phyloP scores from a whole-genome alignment of 352 stramenopile genomes.

The Globisporangium paddicum region DNA sequence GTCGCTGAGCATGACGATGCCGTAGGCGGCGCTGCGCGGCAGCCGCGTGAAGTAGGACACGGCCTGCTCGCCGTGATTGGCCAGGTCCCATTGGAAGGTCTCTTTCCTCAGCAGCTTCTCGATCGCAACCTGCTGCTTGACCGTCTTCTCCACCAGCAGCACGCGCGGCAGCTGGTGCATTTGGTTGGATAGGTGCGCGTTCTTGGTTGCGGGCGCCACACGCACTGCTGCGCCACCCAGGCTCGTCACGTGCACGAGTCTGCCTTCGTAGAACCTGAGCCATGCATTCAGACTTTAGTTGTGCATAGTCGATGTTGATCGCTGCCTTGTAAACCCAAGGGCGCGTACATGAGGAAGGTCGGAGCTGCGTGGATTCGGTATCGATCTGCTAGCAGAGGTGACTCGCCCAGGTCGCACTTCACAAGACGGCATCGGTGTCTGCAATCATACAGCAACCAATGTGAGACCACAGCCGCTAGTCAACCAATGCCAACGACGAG shows the following conservation, averaged over 20 bases:
- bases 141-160: conserved; percentile 47
- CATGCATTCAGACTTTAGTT: not conserved
- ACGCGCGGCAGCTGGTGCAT: conserved; percentile 59
- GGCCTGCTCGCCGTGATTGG: conserved; percentile 52
- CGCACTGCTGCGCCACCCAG: conserved; percentile 47
- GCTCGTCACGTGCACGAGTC: conserved; percentile 56
- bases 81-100: conserved; percentile 64
- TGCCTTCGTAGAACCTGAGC: conserved; percentile 54
- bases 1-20: conserved; percentile 57
- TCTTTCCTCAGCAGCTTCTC: conserved; percentile 64
- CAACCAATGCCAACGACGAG: not conserved
- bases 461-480: not conserved
- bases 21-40: conserved; percentile 25
- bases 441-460: not conserved
- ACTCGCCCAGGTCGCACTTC: conserved; percentile 75
- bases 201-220: conserved; percentile 52
- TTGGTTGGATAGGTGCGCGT: conserved; percentile 47
- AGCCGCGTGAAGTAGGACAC: conserved; percentile 40
- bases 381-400: conserved; percentile 39
- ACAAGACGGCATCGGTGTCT: conserved; percentile 48
- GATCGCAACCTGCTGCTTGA: conserved; percentile 50
- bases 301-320: no score
- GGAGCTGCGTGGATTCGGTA: conserved; percentile 67
- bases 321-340: no score
- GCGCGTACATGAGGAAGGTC: conserved; percentile 65